Conservation (phyloP, 352 stramenopile species). For the Phytophthora europaea region DNA sequence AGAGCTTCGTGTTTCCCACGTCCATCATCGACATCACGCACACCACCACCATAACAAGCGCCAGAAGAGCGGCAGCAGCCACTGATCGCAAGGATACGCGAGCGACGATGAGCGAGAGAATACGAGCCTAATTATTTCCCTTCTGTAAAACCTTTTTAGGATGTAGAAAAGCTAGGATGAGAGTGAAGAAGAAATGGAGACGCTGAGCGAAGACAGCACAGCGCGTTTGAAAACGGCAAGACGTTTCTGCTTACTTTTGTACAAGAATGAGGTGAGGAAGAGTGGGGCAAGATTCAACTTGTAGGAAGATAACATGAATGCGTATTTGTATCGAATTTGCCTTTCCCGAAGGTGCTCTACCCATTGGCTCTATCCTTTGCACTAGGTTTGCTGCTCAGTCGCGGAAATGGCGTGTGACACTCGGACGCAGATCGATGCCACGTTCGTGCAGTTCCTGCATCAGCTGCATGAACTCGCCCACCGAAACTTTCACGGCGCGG, state of each 20-base stretch:
- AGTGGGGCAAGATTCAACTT: neutral
- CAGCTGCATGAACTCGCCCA: slow-evolving; percentile 68
- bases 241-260: slow-evolving; percentile 11
- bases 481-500: slow-evolving; percentile 73
- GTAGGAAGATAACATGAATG: slow-evolving; percentile 23
- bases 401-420: slow-evolving; percentile 73
- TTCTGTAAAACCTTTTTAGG: slow-evolving; percentile 46
- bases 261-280: slow-evolving; percentile 8
- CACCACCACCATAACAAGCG: slow-evolving; percentile 54
- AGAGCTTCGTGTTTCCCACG: slow-evolving; percentile 41
- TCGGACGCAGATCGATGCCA: slow-evolving; percentile 64
- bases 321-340: slow-evolving; percentile 11
- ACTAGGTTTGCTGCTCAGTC: slow-evolving; percentile 40
- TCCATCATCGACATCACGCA: slow-evolving; percentile 46
- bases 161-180: slow-evolving; percentile 48
- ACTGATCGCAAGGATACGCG: slow-evolving; percentile 20
- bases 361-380: neutral
- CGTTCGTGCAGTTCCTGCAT: slow-evolving; percentile 56
- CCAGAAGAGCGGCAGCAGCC: slow-evolving; percentile 47
- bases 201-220: slow-evolving; percentile 15
- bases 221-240: slow-evolving; percentile 13
- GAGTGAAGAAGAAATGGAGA: slow-evolving; percentile 39
- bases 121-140: slow-evolving; percentile 51
- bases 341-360: neutral
- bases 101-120: slow-evolving; percentile 21